Conservation (phyloP, 306 rosid species). For the Coriaria nepalensis region DNA sequence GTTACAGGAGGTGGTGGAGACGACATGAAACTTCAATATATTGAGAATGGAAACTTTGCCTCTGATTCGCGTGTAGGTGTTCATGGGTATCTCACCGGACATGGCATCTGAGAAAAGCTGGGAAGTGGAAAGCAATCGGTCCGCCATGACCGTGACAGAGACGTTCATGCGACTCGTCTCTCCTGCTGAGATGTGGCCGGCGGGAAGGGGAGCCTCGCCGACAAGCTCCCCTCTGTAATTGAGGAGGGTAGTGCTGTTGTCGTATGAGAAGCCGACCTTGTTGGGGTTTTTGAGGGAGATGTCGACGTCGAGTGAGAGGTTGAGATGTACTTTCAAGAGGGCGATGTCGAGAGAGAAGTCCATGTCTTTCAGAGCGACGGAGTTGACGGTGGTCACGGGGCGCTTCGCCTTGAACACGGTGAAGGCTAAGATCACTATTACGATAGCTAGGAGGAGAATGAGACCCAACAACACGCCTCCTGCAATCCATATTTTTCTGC, state of each 20-base stretch:
- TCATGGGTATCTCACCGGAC: constrained; percentile 33
- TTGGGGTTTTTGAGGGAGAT: constrained; percentile 40
- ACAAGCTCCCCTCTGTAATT: constrained; percentile 42
- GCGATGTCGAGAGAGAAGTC: constrained; percentile 13
- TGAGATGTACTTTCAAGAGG: constrained; percentile 13
- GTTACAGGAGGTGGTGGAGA: constrained; percentile 38
- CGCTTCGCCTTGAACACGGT: constrained; percentile 41
- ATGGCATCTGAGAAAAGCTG: constrained; percentile 18
- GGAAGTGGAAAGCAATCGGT: constrained; percentile 25
- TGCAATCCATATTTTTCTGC: constrained; percentile 14
- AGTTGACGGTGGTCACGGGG: constrained; percentile 13
- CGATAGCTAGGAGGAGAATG: constrained; percentile 1
- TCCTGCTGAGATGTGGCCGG: constrained; percentile 20
- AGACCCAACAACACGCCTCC: not conserved
- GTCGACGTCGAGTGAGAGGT: constrained; percentile 28
- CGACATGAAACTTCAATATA: constrained; percentile 24
- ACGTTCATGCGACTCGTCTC: constrained; percentile 24
- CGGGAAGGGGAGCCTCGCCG: constrained; percentile 37
- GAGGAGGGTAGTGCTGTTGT: constrained; percentile 23
- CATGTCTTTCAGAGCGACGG: constrained; percentile 22
- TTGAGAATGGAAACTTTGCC: constrained; percentile 36
- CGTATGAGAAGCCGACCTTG: constrained; percentile 30
- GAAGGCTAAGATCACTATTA: constrained; percentile 22
- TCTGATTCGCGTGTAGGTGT: constrained; percentile 14
- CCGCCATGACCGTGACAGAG: constrained; percentile 43